Conservation (phyloP, 441 rosid species). For the Populus hybrid region DNA sequence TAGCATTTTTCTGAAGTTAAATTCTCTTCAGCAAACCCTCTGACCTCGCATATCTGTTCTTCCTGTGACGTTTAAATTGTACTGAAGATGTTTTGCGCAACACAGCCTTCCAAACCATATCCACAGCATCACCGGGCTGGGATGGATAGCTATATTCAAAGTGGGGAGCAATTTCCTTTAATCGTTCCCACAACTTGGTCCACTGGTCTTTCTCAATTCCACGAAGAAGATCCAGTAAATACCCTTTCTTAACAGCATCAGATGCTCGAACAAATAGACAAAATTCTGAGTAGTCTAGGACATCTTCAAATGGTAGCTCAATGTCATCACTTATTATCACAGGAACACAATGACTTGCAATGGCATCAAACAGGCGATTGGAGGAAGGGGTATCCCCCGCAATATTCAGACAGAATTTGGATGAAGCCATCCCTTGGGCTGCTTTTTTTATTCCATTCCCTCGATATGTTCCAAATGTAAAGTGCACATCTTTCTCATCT, state of each 20-base stretch:
- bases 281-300: constrained; percentile 68
- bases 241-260: constrained; percentile 60
- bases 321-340: constrained; percentile 73
- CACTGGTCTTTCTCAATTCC: constrained; percentile 54
- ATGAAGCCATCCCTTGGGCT: constrained; percentile 62
- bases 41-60: constrained; percentile 18
- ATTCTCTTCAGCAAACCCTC: neutral
- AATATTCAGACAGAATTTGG: constrained; percentile 67
- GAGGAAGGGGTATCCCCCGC: too few species aligned
- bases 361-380: constrained; percentile 78
- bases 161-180: constrained; percentile 66
- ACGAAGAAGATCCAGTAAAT: constrained; percentile 55
- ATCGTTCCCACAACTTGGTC: constrained; percentile 60
- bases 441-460: constrained; percentile 19
- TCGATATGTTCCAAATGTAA: constrained; percentile 20
- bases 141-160: constrained; percentile 73
- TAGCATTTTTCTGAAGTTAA: neutral
- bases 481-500: constrained; percentile 25
- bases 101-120: constrained; percentile 84
- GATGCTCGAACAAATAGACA: constrained; percentile 62
- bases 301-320: constrained; percentile 87
- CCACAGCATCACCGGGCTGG: constrained; percentile 63
- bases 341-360: constrained; percentile 78
- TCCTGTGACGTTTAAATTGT: constrained; percentile 56
- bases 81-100: constrained; percentile 51